Percentiles rank a stretch among this genome's conserved stretches.
Conservation (phyloP, 306 rosid species). For the Benincasa hispida region DNA sequence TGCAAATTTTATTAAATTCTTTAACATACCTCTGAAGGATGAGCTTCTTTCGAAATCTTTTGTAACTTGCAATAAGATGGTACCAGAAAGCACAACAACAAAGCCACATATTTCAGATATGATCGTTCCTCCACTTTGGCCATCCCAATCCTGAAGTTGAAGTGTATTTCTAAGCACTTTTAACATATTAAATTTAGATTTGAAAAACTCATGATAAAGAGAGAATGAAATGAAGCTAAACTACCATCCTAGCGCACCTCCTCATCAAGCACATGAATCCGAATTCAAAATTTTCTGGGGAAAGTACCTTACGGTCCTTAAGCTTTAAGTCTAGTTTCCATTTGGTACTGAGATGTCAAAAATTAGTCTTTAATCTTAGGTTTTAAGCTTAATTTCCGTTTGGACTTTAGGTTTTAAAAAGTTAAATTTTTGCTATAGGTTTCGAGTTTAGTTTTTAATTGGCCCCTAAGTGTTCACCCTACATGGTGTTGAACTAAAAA, state of each 20-base stretch:
- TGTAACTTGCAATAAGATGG: slow-evolving; percentile 51
- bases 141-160: slow-evolving; percentile 69
- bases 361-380: no score
- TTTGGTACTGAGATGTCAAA: no score
- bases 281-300: neutral
- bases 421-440: no score
- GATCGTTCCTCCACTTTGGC: slow-evolving; percentile 48
- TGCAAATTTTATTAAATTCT: slow-evolving; percentile 1
- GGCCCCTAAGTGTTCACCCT: no score
- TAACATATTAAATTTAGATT: neutral
- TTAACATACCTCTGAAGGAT: slow-evolving; percentile 48
- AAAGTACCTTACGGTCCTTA: no score
- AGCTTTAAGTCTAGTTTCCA: no score
- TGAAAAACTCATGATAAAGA: neutral
- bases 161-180: neutral
- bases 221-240: neutral
- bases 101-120: slow-evolving; percentile 79
- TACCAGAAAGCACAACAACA: slow-evolving; percentile 65
- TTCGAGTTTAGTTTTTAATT: no score
- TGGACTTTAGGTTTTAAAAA: no score
- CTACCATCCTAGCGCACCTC: neutral
- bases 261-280: neutral
- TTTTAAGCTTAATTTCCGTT: no score
- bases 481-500: no score
- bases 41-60: slow-evolving; percentile 65